phyloP scores from a whole-genome alignment of 192 early-diverging fungal genomes.

The Rhizophagus prolifer region DNA sequence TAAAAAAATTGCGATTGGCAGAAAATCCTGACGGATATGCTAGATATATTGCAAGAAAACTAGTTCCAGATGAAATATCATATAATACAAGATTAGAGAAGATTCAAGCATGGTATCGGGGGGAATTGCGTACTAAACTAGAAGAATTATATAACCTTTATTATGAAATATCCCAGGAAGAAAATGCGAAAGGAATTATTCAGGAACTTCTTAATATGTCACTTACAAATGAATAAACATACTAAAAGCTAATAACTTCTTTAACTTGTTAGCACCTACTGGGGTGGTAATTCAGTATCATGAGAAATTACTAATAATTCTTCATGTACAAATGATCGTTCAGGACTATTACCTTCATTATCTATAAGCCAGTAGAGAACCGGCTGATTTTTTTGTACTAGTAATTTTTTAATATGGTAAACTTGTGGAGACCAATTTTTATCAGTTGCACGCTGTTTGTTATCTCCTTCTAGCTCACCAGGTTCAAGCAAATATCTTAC shows the following conservation, averaged over 20 bases:
- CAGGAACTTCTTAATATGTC: neutral
- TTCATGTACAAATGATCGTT: neutral
- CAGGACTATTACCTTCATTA: neutral
- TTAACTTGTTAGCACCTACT: no score
- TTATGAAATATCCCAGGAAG: neutral
- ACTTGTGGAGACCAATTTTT: neutral
- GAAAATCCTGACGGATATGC: neutral
- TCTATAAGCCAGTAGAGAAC: conserved; percentile 7
- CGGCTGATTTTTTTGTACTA: conserved; percentile 24
- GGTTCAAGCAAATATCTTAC: no score
- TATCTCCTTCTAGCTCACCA: no score
- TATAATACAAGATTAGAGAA: neutral
- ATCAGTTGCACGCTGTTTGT: neutral
- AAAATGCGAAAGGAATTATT: neutral
- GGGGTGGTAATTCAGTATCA: no score
- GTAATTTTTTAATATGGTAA: conserved; percentile 15
- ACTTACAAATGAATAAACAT: no score
- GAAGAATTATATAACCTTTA: neutral
- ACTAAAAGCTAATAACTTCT: no score
- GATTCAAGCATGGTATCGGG: neutral
- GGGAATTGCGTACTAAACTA: neutral
- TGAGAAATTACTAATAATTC: neutral
- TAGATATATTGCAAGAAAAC: neutral
- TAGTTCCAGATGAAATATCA: neutral
- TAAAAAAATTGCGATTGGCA: no score